These are phyloP conservation scores for Sugiyamaella pinicola DNA, from an alignment of 1,139 yeast genomes.

Conservation along the genomic window DNA sequence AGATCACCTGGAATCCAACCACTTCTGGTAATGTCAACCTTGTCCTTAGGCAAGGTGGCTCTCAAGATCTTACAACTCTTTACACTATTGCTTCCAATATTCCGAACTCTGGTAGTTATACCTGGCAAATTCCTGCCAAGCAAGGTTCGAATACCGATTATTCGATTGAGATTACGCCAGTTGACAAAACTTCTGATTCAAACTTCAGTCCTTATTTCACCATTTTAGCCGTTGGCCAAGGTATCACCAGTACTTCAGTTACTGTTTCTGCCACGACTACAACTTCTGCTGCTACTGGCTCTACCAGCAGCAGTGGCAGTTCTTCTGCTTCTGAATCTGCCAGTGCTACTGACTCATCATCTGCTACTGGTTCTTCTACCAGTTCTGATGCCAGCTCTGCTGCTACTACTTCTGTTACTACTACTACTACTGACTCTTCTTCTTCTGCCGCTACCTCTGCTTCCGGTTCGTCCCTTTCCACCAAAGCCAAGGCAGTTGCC, in stretches of 20 bases:
- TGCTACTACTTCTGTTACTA: slow-evolving; percentile 25
- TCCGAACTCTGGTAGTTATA: slow-evolving; percentile 38
- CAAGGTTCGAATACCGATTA: slow-evolving; percentile 35
- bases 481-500: slow-evolving; percentile 29
- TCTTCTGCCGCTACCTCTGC: slow-evolving; percentile 28
- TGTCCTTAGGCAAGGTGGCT: slow-evolving; percentile 37
- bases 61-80: slow-evolving; percentile 32
- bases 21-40: slow-evolving; percentile 38
- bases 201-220: slow-evolving; percentile 42
- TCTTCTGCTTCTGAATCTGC: slow-evolving; percentile 21
- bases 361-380: slow-evolving; percentile 26
- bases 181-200: slow-evolving; percentile 28
- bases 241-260: slow-evolving; percentile 32
- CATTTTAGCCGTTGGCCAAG: slow-evolving; percentile 34
- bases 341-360: slow-evolving; percentile 30
- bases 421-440: slow-evolving; percentile 22
- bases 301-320: slow-evolving; percentile 36
- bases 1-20: slow-evolving; percentile 39
- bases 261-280: slow-evolving; percentile 24
- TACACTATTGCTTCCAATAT: slow-evolving; percentile 37
- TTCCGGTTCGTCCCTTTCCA: slow-evolving; percentile 25
- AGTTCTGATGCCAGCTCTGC: slow-evolving; percentile 21
- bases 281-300: slow-evolving; percentile 20
- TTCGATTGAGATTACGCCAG: slow-evolving; percentile 42
- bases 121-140: slow-evolving; percentile 37